phyloP scores from a whole-genome alignment of 2,329 filamentous ascomycete species.

The Claviceps digitariae region DNA sequence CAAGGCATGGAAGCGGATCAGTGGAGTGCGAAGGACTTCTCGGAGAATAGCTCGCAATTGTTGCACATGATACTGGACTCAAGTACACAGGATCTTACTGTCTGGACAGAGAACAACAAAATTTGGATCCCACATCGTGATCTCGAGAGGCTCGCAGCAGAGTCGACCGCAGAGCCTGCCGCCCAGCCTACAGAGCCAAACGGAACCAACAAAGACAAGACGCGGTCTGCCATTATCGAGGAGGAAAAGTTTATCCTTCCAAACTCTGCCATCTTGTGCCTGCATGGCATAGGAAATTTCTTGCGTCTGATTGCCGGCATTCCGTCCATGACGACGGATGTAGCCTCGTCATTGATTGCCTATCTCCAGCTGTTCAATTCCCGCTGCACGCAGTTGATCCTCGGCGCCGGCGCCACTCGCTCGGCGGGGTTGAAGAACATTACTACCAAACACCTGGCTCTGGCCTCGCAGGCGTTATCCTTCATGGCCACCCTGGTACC shows the following conservation, averaged over 20 bases:
- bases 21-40: slow-evolving; percentile 68
- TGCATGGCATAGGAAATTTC: slow-evolving; percentile 71
- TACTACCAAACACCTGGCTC: slow-evolving; percentile 84
- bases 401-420: slow-evolving; percentile 81
- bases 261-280: slow-evolving; percentile 65
- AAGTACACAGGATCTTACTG: slow-evolving; percentile 55
- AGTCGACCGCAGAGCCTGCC: slow-evolving; percentile 11
- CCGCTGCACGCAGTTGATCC: slow-evolving; percentile 86
- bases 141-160: slow-evolving; percentile 20
- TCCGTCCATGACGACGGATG: slow-evolving; percentile 76
- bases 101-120: slow-evolving; percentile 49
- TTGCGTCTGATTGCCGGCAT: slow-evolving; percentile 73
- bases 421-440: slow-evolving; percentile 91
- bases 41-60: slow-evolving; percentile 43
- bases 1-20: slow-evolving; percentile 68
- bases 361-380: slow-evolving; percentile 93
- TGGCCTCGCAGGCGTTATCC: slow-evolving; percentile 77
- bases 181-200: slow-evolving; percentile 35
- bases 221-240: slow-evolving; percentile 64
- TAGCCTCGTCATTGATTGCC: slow-evolving; percentile 65
- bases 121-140: slow-evolving; percentile 41
- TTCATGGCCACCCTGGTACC: slow-evolving; percentile 82
- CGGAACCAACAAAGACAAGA: slow-evolving; percentile 45
- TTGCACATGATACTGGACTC: slow-evolving; percentile 53
- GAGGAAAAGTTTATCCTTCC: slow-evolving; percentile 77